These are phyloP conservation scores for Mycogone perniciosa DNA, from an alignment of 2,329 filamentous ascomycete genomes.

Conservation along the genomic window DNA sequence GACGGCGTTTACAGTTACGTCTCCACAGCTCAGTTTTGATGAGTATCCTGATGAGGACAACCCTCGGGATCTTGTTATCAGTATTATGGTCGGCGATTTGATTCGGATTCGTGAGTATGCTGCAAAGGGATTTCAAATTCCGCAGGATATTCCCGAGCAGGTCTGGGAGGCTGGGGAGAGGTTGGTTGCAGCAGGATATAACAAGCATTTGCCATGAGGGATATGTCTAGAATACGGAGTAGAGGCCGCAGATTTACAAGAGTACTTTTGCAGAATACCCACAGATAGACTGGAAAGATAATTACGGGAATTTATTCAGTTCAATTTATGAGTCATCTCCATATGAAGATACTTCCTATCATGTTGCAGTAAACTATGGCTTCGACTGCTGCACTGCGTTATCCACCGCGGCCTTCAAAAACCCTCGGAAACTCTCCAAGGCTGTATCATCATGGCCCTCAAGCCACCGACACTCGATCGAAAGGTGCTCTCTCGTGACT, in stretches of 20 bases:
- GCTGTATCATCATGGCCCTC: slow-evolving; percentile 66
- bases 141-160: slow-evolving; percentile 34
- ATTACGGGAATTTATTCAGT: no score
- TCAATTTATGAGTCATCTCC: no score
- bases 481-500: slow-evolving; percentile 34
- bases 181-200: slow-evolving; percentile 33
- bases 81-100: slow-evolving; percentile 40
- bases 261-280: no score
- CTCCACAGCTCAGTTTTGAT: slow-evolving; percentile 31
- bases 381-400: slow-evolving; percentile 6
- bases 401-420: slow-evolving; percentile 48
- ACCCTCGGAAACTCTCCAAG: slow-evolving; percentile 84
- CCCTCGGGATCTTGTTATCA: slow-evolving; percentile 35
- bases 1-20: slow-evolving; percentile 34
- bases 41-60: slow-evolving; percentile 38
- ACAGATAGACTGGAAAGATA: no score
- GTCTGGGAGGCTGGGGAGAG: slow-evolving; percentile 38
- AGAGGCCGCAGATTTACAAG: no score
- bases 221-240: background rate
- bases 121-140: slow-evolving; percentile 36
- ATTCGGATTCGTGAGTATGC: slow-evolving; percentile 38
- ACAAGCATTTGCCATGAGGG: slow-evolving; percentile 31
- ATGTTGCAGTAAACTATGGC: background rate
- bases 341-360: no score
- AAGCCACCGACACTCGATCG: slow-evolving; percentile 53